Base-by-base conservation (phyloP, 192 early-diverging fungal genomes). In the Podila horticola region DNA sequence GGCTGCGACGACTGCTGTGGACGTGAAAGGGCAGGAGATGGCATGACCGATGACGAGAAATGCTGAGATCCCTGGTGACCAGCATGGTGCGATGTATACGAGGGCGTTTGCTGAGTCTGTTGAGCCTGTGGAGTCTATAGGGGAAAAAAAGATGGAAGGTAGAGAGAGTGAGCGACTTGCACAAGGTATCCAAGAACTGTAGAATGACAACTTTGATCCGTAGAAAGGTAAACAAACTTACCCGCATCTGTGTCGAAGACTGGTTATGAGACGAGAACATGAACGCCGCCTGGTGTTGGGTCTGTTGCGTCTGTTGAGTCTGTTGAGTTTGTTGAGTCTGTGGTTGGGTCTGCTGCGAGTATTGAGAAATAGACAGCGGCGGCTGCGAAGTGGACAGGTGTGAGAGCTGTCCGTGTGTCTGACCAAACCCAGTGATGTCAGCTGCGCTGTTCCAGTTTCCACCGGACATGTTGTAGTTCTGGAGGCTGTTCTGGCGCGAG, bases 391-490 rank as follows among this genome's bases (percentile, higher is more conserved):
- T 60, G 2, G 76, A 64, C 41, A 81, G 68, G 48, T 81, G 77
- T 2, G 74, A 77, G 19, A 81, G 61, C 62, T 81, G 77, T 11
- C 67, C 67, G 62, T 81, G 77, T 20, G 77, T 52, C 38, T 81
- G 77, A 5, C 66, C 71, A 52, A 81, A 81, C 2, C 66, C 71
- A 17, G 71, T 33, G 26, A 81, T 72, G 8, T 69, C 77, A 0
- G 77, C 57, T 11, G 70, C 22, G 26, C 55, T 81, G 38, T 48
- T 68, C 77, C 77, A 81, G 34, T 62, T 69, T 5, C 67, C 67
- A 22, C 62, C 66, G 12, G 75, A 67, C 75, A 79, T 66, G 48
- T 41, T 72, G 22, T 81, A 81, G 26, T 67, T 55, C 26, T 72
- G 77, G 12, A 73, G 57, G 26, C 71, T 73, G 61, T 71, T 48